Evolutionary conservation across 495 filamentous ascomycete species (phyloP), one percentile per base, ranked within the genome.

Genomic region (Pyrenula aspistea): DNA sequence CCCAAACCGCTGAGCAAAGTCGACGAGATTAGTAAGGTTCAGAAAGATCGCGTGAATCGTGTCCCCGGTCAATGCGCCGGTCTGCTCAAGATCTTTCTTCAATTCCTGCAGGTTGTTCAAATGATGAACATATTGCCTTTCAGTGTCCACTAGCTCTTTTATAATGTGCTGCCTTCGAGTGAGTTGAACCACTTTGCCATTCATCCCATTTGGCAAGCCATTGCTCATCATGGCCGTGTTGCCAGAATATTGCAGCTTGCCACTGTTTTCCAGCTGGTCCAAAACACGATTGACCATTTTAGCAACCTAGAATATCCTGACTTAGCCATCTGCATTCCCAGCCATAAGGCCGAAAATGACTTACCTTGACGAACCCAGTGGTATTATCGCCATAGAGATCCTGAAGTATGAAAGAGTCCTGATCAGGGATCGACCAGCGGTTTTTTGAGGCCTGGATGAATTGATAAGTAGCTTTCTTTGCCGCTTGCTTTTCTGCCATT

Each of bases 61-160:
- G 68, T 98, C 94, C 53, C 93, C 91, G 2, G 90, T 83, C 58
- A 97, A 82, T 36, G 89, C 81, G 48, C 90, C 89, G 52, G 86
- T 89, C 62, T 91, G 83, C 63, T 96, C 89, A 25, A 97, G 73
- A 23, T 83, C 82, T 62, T 89, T 93, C 75, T 96, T 96, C 57
- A 97, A 81, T 54, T 91, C 86, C 64, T 97, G 91, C 19, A 98
- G 70, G 60, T 91, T 91, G 65, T 97, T 92, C 24, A 98, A 75
- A 72, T 97, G 91, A 63, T 97, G 92, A n/a, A 97, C 94, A 60
- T 98, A 98, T 66, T 95, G 94, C 48, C 93, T 85, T 67, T 98
- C 93, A 2, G 92, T 97, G 61, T 88, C 87, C 51, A 98, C 83
- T 51, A 98, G 71, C 66, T 98, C 93, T 61, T 86, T 82, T 25